Conservation (phyloP, 2,329 filamentous ascomycete species). For the Aureobasidium sp. region DNA sequence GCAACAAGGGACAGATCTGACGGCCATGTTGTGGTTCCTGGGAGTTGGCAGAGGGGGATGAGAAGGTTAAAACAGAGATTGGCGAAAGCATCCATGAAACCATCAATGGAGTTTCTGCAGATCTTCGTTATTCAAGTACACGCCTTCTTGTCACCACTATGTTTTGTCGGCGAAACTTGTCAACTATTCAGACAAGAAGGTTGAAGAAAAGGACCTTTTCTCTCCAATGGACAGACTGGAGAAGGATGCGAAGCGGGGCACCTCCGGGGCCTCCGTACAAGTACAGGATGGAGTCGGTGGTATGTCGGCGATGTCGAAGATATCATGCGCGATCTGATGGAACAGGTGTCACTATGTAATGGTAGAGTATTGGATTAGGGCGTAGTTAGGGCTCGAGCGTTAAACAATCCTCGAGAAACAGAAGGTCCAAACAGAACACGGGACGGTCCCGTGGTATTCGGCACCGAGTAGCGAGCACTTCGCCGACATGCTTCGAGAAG, state of each 20-base stretch:
- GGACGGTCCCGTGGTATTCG: not conserved
- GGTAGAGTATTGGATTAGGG: not conserved
- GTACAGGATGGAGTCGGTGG: conserved; percentile 2
- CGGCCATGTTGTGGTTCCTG: not conserved
- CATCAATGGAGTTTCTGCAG: not conserved
- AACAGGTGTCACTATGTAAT: not conserved
- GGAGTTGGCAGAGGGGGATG: not conserved
- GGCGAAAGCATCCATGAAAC: not conserved
- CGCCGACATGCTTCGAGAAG: not conserved
- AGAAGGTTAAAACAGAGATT: not conserved
- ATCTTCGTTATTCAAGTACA: not conserved
- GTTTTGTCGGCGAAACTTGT: not conserved
- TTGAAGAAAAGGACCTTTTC: not conserved
- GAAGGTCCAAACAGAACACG: not conserved
- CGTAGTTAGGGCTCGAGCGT: not conserved
- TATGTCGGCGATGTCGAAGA: not conserved
- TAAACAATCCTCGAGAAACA: not conserved
- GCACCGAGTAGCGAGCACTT: not conserved
- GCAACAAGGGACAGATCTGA: not conserved
- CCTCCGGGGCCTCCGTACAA: not conserved
- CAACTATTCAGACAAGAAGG: not conserved
- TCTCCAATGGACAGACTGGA: not conserved
- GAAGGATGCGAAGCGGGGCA: conserved; percentile 6
- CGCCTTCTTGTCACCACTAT: not conserved
- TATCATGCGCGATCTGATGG: not conserved